phyloP scores from a whole-genome alignment of 2,329 filamentous ascomycete species.

The Penicillium sp. region DNA sequence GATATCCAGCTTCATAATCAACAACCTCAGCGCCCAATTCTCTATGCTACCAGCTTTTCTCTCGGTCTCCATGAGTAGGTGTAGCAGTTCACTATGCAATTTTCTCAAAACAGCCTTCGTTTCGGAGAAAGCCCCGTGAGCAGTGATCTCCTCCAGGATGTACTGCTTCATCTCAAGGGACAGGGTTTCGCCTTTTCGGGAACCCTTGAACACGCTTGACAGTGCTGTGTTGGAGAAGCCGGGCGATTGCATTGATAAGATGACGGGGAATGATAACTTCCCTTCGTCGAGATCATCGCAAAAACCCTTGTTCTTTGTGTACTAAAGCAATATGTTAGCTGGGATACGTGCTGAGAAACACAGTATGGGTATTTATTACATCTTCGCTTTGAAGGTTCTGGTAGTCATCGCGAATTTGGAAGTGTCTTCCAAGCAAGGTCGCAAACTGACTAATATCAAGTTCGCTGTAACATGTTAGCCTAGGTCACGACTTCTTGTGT shows the following conservation, averaged over 20 bases:
- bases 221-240: neutral
- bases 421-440: neutral
- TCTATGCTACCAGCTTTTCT: neutral
- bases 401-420: neutral
- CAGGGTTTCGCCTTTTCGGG: neutral
- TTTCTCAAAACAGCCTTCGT: neutral
- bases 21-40: neutral
- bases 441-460: neutral
- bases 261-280: neutral
- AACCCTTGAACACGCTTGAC: neutral
- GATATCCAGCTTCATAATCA: neutral
- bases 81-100: neutral
- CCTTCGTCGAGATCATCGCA: neutral
- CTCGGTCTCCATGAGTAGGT: neutral
- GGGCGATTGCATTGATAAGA: neutral
- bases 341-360: neutral
- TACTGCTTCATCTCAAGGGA: neutral
- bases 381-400: neutral
- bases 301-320: neutral
- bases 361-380: neutral
- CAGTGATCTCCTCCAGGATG: neutral
- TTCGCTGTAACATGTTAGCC: neutral
- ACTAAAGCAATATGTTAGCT: neutral
- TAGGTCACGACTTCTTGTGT: accelerated
- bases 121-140: neutral